phyloP scores from a whole-genome alignment of 2,329 filamentous ascomycete species.

The Cucurbitaria berberidis region DNA sequence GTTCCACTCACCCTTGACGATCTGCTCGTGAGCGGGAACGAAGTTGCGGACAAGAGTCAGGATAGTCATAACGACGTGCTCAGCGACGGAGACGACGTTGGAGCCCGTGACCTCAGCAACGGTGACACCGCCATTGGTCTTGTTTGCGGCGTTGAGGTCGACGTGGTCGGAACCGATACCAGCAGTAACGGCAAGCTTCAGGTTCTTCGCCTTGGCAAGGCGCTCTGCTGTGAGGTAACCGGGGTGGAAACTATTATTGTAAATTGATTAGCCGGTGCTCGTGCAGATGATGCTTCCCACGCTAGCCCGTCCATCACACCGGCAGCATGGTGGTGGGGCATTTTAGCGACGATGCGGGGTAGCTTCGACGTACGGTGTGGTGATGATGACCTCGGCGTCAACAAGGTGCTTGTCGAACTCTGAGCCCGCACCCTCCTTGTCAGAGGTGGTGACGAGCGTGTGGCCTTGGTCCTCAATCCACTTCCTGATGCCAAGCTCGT shows the following conservation, averaged over 20 bases:
- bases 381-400: conserved; percentile 98
- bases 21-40: conserved; percentile 94
- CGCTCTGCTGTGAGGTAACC: conserved; percentile 97
- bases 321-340: conserved; percentile 40
- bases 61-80: conserved; percentile 99
- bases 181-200: conserved; percentile 95
- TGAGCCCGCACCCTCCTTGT: conserved; percentile 95
- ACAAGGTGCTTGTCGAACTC: conserved; percentile 94
- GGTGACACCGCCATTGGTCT: conserved; percentile 95
- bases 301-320: conserved; percentile 16
- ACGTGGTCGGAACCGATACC: conserved; percentile 99
- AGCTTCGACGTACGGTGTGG: conserved; percentile 75
- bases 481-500: conserved; percentile 95
- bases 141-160: conserved; percentile 95
- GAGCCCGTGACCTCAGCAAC: conserved; percentile 97
- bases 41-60: conserved; percentile 97
- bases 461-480: conserved; percentile 98
- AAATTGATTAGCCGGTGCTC: conserved; percentile 18
- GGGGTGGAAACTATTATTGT: conserved; percentile 80
- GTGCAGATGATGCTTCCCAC: conserved; percentile 13
- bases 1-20: conserved; percentile 88
- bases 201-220: conserved; percentile 96
- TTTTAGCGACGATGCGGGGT: conserved; percentile 34
- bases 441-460: conserved; percentile 93
- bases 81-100: conserved; percentile 97